Evolutionary conservation across 345 rosid genomes (phyloP).

Genomic region (Eucalyptus rudis): DNA sequence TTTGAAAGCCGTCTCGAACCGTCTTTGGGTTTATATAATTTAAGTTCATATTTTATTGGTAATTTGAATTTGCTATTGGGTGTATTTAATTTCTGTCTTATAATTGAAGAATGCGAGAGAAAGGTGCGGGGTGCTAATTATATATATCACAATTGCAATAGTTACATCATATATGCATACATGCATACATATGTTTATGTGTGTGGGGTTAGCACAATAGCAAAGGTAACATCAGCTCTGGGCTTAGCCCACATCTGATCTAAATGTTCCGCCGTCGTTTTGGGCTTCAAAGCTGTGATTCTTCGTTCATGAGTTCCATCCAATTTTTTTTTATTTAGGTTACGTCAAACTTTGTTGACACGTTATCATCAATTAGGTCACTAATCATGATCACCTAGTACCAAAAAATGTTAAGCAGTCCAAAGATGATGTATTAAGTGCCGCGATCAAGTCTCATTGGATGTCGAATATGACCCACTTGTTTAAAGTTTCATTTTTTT

Average conservation of each 20-base stretch:
- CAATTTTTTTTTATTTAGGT: not conserved
- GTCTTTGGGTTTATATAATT: rapidly evolving
- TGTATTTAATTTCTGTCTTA: not conserved
- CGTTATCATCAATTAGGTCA: not conserved
- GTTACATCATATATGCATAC: not conserved
- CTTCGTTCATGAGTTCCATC: not conserved
- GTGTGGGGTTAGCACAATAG: not conserved
- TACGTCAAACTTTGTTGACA: not conserved
- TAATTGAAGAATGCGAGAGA: too few relatives aligned
- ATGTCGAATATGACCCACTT: not conserved
- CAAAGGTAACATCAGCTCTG: not conserved
- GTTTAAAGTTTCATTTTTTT: not conserved
- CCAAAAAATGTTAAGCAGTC: not conserved
- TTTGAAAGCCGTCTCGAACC: rapidly evolving
- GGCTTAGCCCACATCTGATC: not conserved
- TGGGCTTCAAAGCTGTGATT: not conserved
- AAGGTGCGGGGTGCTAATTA: not conserved
- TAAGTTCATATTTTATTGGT: not conserved
- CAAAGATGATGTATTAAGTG: not conserved
- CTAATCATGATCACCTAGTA: not conserved
- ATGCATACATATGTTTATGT: too few relatives aligned
- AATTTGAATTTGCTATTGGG: too few relatives aligned
- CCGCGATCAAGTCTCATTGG: not conserved
- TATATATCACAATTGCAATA: not conserved
- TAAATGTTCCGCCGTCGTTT: not conserved